These are phyloP conservation scores for Roridomyces roridus DNA, from an alignment of 768 basidiomycete genomes.

Conservation along the genomic window DNA sequence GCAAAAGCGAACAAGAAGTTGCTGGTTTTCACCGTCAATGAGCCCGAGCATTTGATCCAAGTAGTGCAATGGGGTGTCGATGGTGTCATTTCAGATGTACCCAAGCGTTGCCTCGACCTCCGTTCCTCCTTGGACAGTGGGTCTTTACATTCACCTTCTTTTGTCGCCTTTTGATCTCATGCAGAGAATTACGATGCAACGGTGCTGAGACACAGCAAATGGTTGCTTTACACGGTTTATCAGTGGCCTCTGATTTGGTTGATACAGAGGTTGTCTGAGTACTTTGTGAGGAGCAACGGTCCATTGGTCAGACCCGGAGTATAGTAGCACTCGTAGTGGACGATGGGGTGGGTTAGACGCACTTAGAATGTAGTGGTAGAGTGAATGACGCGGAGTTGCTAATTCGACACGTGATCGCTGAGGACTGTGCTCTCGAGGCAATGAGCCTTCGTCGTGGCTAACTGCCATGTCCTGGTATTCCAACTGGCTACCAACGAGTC, in stretches of 20 bases:
- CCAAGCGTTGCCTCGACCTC: conserved; percentile 48
- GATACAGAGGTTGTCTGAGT: conserved; percentile 24
- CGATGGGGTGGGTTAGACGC: background rate
- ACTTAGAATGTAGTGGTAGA: too few species aligned
- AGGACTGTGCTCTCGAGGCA: background rate
- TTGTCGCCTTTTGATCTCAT: background rate
- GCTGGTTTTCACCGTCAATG: conserved; percentile 81
- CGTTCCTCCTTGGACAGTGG: conserved; percentile 45
- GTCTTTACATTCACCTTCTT: conserved; percentile 1
- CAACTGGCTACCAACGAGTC: conserved; percentile 59
- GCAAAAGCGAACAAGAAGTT: conserved; percentile 61
- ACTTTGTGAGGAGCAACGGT: background rate
- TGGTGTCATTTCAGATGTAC: conserved; percentile 61
- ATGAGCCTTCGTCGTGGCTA: conserved; percentile 9
- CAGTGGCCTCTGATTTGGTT: conserved; percentile 36
- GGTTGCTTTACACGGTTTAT: conserved; percentile 58
- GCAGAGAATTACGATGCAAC: conserved; percentile 45
- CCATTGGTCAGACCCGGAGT: background rate
- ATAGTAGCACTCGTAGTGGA: background rate
- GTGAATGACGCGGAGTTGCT: background rate
- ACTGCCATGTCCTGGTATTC: conserved; percentile 59
- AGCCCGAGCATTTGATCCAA: conserved; percentile 65
- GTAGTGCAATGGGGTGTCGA: conserved; percentile 60
- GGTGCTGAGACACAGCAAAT: conserved; percentile 40
- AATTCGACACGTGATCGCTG: background rate